Conservation (phyloP, 345 rosid genomes). For the Kandelia obovata region DNA sequence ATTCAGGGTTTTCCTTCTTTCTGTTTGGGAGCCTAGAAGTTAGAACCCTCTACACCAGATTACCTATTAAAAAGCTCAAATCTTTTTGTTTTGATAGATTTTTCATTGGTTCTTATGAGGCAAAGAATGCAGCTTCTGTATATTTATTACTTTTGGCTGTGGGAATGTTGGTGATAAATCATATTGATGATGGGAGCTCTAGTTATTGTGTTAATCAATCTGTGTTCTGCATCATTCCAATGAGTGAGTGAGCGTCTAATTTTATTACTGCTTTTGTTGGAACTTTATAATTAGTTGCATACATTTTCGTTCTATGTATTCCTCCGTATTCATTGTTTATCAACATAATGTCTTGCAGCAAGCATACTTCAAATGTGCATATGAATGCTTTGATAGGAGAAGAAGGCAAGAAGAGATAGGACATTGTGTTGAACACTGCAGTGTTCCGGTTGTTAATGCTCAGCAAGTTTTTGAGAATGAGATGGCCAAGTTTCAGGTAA, state of each 20-base stretch:
- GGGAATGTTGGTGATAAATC: too few relatives aligned
- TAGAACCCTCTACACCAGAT: neutral
- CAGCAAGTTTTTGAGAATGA: slow-evolving; percentile 80
- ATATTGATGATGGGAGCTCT: too few relatives aligned
- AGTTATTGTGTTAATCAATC: neutral
- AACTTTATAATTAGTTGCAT: neutral
- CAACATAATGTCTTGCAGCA: slow-evolving; percentile 47
- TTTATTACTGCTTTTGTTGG: neutral
- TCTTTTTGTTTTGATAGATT: too few relatives aligned
- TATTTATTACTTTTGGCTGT: too few relatives aligned
- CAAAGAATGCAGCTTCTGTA: neutral
- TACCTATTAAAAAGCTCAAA: neutral
- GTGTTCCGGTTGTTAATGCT: slow-evolving; percentile 66
- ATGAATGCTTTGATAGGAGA: slow-evolving; percentile 81
- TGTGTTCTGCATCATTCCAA: neutral
- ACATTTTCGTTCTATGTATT: neutral
- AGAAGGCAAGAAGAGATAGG: slow-evolving; percentile 74
- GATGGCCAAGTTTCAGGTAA: slow-evolving; percentile 87
- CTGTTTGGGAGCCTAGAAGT: too few relatives aligned
- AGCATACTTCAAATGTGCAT: slow-evolving; percentile 93
- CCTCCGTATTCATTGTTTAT: neutral
- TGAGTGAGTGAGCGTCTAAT: neutral
- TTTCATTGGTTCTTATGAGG: neutral
- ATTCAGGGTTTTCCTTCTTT: neutral
- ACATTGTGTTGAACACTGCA: slow-evolving; percentile 73